Conservation (phyloP, 139 green algal genomes). For the Chlamydomonas incerta region DNA sequence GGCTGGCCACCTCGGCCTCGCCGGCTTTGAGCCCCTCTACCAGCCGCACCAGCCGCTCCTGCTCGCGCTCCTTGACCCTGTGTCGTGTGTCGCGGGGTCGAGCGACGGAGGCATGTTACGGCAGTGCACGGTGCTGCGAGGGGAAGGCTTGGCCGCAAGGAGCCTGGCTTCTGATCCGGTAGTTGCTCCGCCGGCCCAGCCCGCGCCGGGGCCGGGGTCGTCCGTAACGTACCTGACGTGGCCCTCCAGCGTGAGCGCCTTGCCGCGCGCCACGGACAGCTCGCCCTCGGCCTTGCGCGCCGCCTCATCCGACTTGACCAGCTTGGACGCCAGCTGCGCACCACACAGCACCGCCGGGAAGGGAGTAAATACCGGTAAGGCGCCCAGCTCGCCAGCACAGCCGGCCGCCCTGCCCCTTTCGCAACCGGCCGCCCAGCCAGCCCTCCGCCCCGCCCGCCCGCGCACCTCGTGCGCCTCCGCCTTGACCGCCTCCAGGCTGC, state of each 20-base stretch:
- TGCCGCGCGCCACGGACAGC: constrained; percentile 4
- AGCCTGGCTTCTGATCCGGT: too few species aligned
- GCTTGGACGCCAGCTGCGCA: neutral
- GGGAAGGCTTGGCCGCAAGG: too few species aligned
- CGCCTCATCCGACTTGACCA: constrained; percentile 45
- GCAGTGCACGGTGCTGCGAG: too few species aligned
- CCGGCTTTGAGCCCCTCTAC: constrained; percentile 29
- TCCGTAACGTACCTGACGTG: neutral
- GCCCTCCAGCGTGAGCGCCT: constrained; percentile 32
- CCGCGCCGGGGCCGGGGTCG: too few species aligned
- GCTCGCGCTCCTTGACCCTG: constrained; percentile 57
- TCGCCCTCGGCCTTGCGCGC: constrained; percentile 38
- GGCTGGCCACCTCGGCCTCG: constrained; percentile 15
- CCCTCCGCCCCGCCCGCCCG: neutral
- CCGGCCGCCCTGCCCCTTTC: too few species aligned
- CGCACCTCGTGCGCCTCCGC: constrained; percentile 42
- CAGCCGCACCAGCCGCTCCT: constrained; percentile 42
- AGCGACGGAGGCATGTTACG: too few species aligned
- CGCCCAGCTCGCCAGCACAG: too few species aligned
- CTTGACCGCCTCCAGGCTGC: neutral
- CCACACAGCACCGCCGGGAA: too few species aligned
- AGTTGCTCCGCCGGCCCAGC: too few species aligned
- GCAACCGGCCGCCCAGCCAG: neutral
- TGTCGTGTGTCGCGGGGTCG: too few species aligned
- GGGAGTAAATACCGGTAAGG: too few species aligned